Conservation (phyloP, 306 rosid species). For the Vigna hirtella region DNA sequence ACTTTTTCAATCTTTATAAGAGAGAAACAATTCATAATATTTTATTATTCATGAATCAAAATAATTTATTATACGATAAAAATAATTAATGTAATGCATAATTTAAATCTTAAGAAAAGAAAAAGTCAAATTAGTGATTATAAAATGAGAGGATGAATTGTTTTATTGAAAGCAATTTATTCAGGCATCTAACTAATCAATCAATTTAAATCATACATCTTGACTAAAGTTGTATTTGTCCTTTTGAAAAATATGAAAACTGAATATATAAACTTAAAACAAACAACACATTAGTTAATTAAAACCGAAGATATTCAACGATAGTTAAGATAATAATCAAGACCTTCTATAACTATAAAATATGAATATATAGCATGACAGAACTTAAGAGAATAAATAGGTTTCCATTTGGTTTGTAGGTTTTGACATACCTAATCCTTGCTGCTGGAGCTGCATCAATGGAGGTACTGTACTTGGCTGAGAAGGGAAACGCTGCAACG, state of each 20-base stretch:
- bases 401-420: slow-evolving; percentile 34
- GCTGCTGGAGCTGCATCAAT: slow-evolving; percentile 73
- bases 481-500: slow-evolving; percentile 59
- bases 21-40: too few relatives aligned
- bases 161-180: neutral
- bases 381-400: neutral
- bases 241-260: neutral
- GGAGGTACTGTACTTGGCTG: slow-evolving; percentile 74
- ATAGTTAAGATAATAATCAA: too few relatives aligned
- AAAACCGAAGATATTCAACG: neutral
- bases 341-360: too few relatives aligned
- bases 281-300: neutral
- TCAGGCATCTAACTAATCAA: neutral
- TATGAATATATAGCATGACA: neutral
- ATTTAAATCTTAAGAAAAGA: too few relatives aligned
- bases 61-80: too few relatives aligned
- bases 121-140: too few relatives aligned
- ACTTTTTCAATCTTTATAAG: too few relatives aligned
- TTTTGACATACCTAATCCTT: slow-evolving; percentile 72
- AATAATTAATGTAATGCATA: too few relatives aligned
- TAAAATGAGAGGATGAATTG: neutral
- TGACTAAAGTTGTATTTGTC: too few relatives aligned
- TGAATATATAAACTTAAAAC: neutral
- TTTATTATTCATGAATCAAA: too few relatives aligned
- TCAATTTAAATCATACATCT: neutral